These are phyloP conservation scores for Rhizopus arrhizus DNA, from an alignment of 371 early-diverging fungal genomes.

Conservation along the genomic window DNA sequence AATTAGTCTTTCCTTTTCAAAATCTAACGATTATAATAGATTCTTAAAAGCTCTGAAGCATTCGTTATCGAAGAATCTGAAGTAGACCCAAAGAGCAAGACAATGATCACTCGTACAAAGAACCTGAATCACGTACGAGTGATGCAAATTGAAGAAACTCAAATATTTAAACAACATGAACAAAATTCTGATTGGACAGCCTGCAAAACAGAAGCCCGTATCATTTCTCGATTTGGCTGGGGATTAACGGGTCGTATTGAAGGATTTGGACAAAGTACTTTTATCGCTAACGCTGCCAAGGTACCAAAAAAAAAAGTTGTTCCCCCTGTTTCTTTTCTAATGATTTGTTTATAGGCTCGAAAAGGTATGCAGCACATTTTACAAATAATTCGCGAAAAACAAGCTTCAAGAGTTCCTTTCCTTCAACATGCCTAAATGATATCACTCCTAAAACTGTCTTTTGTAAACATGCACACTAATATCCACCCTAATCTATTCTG, in stretches of 20 bases:
- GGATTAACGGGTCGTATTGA: slow-evolving; percentile 83
- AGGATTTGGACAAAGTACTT: slow-evolving; percentile 83
- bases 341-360: slow-evolving; percentile 60
- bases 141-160: slow-evolving; percentile 91
- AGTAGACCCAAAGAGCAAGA: slow-evolving; percentile 75
- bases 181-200: slow-evolving; percentile 69
- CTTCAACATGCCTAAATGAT: neutral
- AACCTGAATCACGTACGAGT: slow-evolving; percentile 92
- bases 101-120: slow-evolving; percentile 82
- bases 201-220: slow-evolving; percentile 81
- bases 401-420: slow-evolving; percentile 28
- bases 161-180: slow-evolving; percentile 65
- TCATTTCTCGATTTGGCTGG: slow-evolving; percentile 89
- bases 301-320: slow-evolving; percentile 33
- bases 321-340: neutral
- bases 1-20: neutral
- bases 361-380: slow-evolving; percentile 88
- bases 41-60: slow-evolving; percentile 74
- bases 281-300: slow-evolving; percentile 82
- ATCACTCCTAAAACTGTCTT: too few species aligned
- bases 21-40: slow-evolving; percentile 34
- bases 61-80: slow-evolving; percentile 86
- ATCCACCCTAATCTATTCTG: too few species aligned
- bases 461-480: too few species aligned
- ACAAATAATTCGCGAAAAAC: slow-evolving; percentile 72